Evolutionary conservation across 345 rosid genomes (phyloP), one percentile per base, ranked within the genome.

Genomic region (Syzygium oleosum): DNA sequence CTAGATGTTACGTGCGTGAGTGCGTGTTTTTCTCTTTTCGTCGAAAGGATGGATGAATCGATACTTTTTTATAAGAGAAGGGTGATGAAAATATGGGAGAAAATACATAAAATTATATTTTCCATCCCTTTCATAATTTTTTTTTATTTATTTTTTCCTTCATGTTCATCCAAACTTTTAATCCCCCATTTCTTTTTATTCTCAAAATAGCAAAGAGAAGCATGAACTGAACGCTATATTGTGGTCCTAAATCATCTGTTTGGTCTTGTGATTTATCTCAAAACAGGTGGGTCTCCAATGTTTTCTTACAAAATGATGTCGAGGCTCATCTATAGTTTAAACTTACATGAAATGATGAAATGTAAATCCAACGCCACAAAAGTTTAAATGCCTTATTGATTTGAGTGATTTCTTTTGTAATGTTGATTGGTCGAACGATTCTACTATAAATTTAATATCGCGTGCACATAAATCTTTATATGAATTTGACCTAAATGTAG

Each of bases 391-490:
- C 6, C 15, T 59, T 14, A 59, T 59, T 27, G 0, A 59, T 59
- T 59, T 1, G 8, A 27, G 16, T 6, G 27, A 59, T 12, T 0
- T 27, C 13, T 59, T 25, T 27, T 5, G 27, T 12, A 59, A 1
- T 13, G 8, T 59, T 59, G 16, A 3, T 1, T 0, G 0, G 4
- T 27, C 16, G 2, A 59, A 59, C 1, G 8, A 59, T 13, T 2
- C 2, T 59, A 12, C 25, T 27, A 59, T 59, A 59, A 59, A 7
- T 27, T 27, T 61, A 61, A 13, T n/a, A n/a, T 61, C 0, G 9
- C 0, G 73, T 0, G 34, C 73, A 61, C 0, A 34, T n/a, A 27
- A 61, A 12, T 29, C 34, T n/a, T 61, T n/a, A 31, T 27, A 27
- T 12, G 29, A n/a, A 61, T 61, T n/a, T n/a, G 73, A 61, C 17